Conservation (phyloP, 2,329 filamentous ascomycete genomes). For the Colletotrichum sp. region DNA sequence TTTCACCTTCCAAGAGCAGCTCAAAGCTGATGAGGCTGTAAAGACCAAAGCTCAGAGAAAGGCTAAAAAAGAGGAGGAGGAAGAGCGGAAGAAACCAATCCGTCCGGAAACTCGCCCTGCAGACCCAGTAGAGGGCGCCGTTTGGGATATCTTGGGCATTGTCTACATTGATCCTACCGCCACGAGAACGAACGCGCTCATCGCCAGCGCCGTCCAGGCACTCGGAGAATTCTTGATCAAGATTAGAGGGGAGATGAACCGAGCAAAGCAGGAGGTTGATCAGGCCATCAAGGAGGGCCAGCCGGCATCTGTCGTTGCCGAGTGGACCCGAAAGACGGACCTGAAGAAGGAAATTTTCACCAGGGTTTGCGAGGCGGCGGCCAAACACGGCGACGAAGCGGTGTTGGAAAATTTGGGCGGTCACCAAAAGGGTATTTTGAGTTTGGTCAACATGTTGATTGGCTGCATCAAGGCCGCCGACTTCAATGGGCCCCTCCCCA, state of each 20-base stretch:
- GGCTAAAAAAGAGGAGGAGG: slow-evolving; percentile 46
- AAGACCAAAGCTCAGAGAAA: slow-evolving; percentile 52
- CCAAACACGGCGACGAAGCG: slow-evolving; percentile 58
- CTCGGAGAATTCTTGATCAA: slow-evolving; percentile 56
- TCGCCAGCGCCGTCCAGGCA: slow-evolving; percentile 54
- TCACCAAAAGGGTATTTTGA: slow-evolving; percentile 61
- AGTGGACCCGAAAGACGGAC: slow-evolving; percentile 45
- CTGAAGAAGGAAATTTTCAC: slow-evolving; percentile 54
- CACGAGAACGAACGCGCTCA: slow-evolving; percentile 40
- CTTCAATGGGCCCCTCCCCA: slow-evolving; percentile 58
- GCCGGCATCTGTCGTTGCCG: slow-evolving; percentile 36
- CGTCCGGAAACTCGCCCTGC: slow-evolving; percentile 48
- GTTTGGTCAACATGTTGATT: slow-evolving; percentile 58
- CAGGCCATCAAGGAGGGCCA: slow-evolving; percentile 48
- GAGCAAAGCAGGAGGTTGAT: slow-evolving; percentile 49
- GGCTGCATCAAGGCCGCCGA: slow-evolving; percentile 58
- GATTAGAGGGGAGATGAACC: slow-evolving; percentile 52
- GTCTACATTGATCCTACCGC: slow-evolving; percentile 50
- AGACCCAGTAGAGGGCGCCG: slow-evolving; percentile 51
- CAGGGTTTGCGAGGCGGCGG: slow-evolving; percentile 57
- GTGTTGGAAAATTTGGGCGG: slow-evolving; percentile 64
- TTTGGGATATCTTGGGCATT: slow-evolving; percentile 59
- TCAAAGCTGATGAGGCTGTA: slow-evolving; percentile 49
- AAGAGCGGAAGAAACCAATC: slow-evolving; percentile 44
- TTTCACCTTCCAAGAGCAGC: slow-evolving; percentile 45